Evolutionary conservation across 306 rosid species (phyloP).

Genomic region (Cucumis melo): DNA sequence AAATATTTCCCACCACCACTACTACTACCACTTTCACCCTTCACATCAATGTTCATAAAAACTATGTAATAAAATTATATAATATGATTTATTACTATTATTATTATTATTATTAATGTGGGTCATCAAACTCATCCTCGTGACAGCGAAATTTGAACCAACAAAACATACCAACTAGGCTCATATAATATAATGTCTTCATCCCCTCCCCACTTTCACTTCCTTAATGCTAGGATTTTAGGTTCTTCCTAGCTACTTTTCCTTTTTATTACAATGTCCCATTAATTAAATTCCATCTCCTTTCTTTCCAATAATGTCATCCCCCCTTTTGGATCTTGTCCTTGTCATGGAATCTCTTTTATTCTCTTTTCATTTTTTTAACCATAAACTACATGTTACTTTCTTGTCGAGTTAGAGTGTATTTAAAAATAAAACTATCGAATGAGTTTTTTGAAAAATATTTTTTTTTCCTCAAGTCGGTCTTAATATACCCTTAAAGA

Average conservation of each 20-base stretch:
- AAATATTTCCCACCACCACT: not conserved
- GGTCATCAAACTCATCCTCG: not conserved
- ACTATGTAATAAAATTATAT: not conserved
- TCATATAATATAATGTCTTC: not conserved
- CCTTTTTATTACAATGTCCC: not conserved
- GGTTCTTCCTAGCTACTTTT: not conserved
- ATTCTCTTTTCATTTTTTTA: not conserved
- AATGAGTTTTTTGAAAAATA: no score
- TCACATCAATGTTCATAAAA: not conserved
- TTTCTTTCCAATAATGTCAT: not conserved
- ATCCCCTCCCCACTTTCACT: not conserved
- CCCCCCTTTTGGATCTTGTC: not conserved
- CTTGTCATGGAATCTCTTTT: not conserved
- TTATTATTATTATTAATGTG: no score
- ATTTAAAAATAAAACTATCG: no score
- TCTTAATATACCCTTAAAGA: no score
- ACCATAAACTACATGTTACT: not conserved
- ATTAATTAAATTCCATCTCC: not conserved
- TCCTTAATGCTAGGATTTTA: conserved; percentile 7
- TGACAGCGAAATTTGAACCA: not conserved
- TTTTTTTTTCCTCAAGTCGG: no score
- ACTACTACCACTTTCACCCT: not conserved
- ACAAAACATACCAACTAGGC: not conserved
- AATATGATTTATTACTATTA: not conserved
- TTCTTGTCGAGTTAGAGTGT: not conserved